Percentiles rank a stretch among this genome's conserved stretches.
These are phyloP conservation scores for Penicillium decumbens DNA, from an alignment of 2,329 filamentous ascomycete species.

Conservation along the genomic window DNA sequence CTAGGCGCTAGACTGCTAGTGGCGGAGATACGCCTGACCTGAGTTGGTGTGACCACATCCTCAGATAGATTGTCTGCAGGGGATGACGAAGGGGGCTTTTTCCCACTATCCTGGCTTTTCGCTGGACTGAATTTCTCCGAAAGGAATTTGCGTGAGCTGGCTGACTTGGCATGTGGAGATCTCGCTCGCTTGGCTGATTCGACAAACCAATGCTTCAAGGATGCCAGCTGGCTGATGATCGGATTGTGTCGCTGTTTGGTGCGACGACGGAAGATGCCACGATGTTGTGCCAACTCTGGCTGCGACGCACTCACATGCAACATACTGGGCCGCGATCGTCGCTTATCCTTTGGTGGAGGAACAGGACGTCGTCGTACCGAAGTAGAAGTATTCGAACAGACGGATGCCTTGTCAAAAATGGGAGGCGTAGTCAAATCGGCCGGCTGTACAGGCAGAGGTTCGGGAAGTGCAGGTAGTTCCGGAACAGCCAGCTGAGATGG, in stretches of 20 bases:
- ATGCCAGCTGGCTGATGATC: constrained; percentile 62
- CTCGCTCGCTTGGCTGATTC: constrained; percentile 61
- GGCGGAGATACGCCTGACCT: constrained; percentile 39
- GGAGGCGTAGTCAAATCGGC: constrained; percentile 45
- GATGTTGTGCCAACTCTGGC: constrained; percentile 56
- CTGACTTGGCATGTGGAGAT: constrained; percentile 47
- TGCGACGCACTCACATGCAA: constrained; percentile 75
- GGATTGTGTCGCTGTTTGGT: constrained; percentile 56
- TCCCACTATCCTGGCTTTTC: constrained; percentile 35
- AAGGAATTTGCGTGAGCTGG: constrained; percentile 37
- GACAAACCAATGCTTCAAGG: constrained; percentile 68
- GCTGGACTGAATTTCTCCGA: constrained; percentile 38
- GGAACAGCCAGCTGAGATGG: constrained; percentile 60
- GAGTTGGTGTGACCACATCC: constrained; percentile 34
- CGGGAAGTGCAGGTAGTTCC: constrained; percentile 73
- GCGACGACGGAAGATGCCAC: constrained; percentile 53
- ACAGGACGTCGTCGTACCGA: constrained; percentile 64
- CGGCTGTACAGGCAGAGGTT: constrained; percentile 44
- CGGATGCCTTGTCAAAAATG: constrained; percentile 67
- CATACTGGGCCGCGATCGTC: constrained; percentile 74
- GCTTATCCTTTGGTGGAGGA: constrained; percentile 81
- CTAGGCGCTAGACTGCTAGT: constrained; percentile 42
- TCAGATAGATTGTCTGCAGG: constrained; percentile 22
- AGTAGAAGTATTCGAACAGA: constrained; percentile 69
- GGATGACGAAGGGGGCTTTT: constrained; percentile 25